These are phyloP conservation scores for Ascoidea rubescens DNA, from an alignment of 805 yeast species.

Conservation along the genomic window DNA sequence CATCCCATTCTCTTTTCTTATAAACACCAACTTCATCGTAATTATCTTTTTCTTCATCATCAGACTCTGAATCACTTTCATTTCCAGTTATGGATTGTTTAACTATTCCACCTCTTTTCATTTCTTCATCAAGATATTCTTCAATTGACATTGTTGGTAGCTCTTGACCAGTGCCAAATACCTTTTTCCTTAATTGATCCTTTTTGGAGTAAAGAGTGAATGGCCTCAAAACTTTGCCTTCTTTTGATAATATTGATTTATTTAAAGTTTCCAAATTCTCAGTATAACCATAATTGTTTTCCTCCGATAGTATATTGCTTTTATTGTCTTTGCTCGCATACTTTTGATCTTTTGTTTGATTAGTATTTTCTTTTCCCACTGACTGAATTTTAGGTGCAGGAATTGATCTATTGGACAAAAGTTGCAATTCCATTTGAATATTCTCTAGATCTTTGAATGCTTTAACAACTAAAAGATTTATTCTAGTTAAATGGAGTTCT, in stretches of 20 bases:
- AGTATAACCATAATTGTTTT: slow-evolving; percentile 38
- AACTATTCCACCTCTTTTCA: slow-evolving; percentile 71
- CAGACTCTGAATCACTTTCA: slow-evolving; percentile 21
- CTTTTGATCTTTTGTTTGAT: slow-evolving; percentile 11
- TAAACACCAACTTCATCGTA: slow-evolving; percentile 58
- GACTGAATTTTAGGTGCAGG: slow-evolving; percentile 12
- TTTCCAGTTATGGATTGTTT: slow-evolving; percentile 19
- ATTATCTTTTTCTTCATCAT: slow-evolving; percentile 29
- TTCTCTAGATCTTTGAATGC: slow-evolving; percentile 45
- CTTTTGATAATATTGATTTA: slow-evolving; percentile 43
- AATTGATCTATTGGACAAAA: slow-evolving; percentile 35
- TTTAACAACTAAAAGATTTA: slow-evolving; percentile 35
- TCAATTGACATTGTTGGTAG: slow-evolving; percentile 93
- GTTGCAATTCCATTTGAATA: slow-evolving; percentile 48
- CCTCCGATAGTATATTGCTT: slow-evolving; percentile 11
- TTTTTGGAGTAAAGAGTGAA: slow-evolving; percentile 57
- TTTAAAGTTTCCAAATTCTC: slow-evolving; percentile 43
- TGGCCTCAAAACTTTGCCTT: slow-evolving; percentile 74
- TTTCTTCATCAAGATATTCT: slow-evolving; percentile 77
- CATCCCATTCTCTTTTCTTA: slow-evolving; percentile 84
- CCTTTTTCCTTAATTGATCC: slow-evolving; percentile 46
- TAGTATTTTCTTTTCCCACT: background rate
- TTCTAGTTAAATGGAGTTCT: slow-evolving; percentile 37
- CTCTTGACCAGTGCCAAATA: slow-evolving; percentile 83
- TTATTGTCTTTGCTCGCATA: slow-evolving; percentile 8